A percentile compares a stretch with the other conserved stretches of the same genome.
Conservation (phyloP, 495 filamentous ascomycete genomes). For the Xeromyces bisporus region DNA sequence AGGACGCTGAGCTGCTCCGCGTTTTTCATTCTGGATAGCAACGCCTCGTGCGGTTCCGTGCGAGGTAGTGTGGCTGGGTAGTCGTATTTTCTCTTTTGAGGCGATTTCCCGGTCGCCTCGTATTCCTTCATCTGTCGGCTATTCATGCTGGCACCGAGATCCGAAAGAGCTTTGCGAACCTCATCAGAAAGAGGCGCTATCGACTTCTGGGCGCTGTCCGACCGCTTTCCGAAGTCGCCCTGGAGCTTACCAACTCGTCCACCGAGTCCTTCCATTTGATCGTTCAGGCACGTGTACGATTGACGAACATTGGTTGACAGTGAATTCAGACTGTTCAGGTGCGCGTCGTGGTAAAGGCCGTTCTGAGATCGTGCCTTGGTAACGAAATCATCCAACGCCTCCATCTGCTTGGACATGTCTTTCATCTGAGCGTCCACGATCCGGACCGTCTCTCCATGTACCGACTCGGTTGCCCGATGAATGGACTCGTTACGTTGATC, state of each 20-base stretch:
- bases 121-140: constrained; percentile 56
- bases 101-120: constrained; percentile 67
- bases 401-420: constrained; percentile 74
- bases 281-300: constrained; percentile 51
- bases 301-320: constrained; percentile 47
- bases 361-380: constrained; percentile 71
- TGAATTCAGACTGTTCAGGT: constrained; percentile 39
- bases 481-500: constrained; percentile 67
- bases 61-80: constrained; percentile 62
- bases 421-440: constrained; percentile 82
- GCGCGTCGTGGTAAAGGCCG: constrained; percentile 49
- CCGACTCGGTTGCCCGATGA: constrained; percentile 62
- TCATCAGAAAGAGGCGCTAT: constrained; percentile 41
- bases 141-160: constrained; percentile 48
- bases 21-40: constrained; percentile 42
- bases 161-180: constrained; percentile 48
- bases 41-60: constrained; percentile 51
- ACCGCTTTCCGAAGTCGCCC: constrained; percentile 40
- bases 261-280: constrained; percentile 44
- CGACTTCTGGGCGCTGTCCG: constrained; percentile 32
- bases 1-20: constrained; percentile 21
- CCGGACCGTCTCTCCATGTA: constrained; percentile 79
- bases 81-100: constrained; percentile 55
- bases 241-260: constrained; percentile 45
- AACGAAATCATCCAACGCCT: constrained; percentile 78